Conservation (phyloP, 352 stramenopile species). For the Globisporangium splendens region DNA sequence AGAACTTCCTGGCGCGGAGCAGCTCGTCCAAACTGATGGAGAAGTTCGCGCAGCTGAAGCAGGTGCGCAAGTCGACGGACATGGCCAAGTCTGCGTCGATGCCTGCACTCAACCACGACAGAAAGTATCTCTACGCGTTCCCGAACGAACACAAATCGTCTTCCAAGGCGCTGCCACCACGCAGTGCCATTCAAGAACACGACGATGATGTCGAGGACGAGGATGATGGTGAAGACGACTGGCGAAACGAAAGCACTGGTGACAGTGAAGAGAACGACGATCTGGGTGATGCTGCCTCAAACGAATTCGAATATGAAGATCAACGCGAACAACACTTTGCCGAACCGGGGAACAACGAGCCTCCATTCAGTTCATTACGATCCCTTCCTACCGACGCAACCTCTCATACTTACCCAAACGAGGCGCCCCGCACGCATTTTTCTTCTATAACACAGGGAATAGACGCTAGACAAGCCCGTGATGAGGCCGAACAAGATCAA, state of each 20-base stretch:
- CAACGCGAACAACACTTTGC: background rate
- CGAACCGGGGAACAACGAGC: conserved; percentile 11
- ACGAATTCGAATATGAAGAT: conserved; percentile 6
- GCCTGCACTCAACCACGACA: background rate
- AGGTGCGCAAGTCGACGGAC: background rate
- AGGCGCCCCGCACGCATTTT: conserved; percentile 8
- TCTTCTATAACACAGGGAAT: conserved; percentile 8
- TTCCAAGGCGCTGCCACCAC: background rate
- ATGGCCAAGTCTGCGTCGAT: conserved; percentile 5
- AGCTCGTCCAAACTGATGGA: conserved; percentile 29
- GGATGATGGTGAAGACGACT: background rate
- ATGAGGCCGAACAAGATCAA: background rate
- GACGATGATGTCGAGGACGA: background rate
- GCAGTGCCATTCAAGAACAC: background rate
- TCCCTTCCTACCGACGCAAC: background rate
- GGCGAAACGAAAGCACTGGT: conserved; percentile 3
- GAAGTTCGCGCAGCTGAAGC: conserved; percentile 32
- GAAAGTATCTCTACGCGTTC: conserved; percentile 8
- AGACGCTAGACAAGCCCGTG: background rate
- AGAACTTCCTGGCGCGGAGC: conserved; percentile 11
- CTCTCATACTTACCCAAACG: conserved; percentile 14
- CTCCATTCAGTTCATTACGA: conserved; percentile 15
- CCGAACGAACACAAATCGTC: background rate
- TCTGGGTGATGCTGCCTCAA: conserved; percentile 3
- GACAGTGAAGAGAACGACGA: conserved; percentile 9